Evolutionary conservation across 2,329 filamentous ascomycete species (phyloP).

Genomic region (Clonostachys rhizophaga): DNA sequence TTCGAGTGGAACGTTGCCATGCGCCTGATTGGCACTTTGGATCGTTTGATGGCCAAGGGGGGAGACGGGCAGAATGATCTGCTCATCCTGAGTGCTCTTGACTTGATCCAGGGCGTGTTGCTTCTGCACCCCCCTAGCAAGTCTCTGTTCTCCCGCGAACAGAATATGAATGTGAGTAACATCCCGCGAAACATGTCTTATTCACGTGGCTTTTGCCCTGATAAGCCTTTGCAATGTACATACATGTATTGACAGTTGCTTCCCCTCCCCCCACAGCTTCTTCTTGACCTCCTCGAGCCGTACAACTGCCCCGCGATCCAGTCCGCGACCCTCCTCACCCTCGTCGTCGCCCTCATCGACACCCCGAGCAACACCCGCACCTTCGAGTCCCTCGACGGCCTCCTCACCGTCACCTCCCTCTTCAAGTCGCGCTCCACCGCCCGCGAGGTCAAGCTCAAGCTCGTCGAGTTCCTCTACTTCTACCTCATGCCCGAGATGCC

Average conservation of each 20-base stretch:
- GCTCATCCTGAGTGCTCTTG: conserved; percentile 81
- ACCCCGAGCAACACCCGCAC: conserved; percentile 83
- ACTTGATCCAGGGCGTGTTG: conserved; percentile 82
- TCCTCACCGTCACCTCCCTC: conserved; percentile 85
- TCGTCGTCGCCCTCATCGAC: conserved; percentile 85
- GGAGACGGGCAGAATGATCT: conserved; percentile 81
- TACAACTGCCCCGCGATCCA: conserved; percentile 91
- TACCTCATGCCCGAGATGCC: conserved; percentile 92
- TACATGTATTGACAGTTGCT: not conserved
- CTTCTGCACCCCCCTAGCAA: conserved; percentile 89
- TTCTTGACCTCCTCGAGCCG: conserved; percentile 90
- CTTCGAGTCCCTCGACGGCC: conserved; percentile 87
- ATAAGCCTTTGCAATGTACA: not conserved
- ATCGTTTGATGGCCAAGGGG: conserved; percentile 78
- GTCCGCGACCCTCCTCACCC: conserved; percentile 80
- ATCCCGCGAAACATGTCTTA: not conserved
- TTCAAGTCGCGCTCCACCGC: conserved; percentile 86
- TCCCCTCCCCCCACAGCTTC: conserved; percentile 45
- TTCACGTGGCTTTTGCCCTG: not conserved
- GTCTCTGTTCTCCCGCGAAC: conserved; percentile 78
- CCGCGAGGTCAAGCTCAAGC: conserved; percentile 86
- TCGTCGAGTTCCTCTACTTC: conserved; percentile 98
- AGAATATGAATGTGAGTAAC: conserved; percentile 80
- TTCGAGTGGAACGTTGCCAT: conserved; percentile 97
- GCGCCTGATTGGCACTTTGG: conserved; percentile 79